Conservation (phyloP, 2,329 filamentous ascomycete species). For the Neurospora crassa region DNA sequence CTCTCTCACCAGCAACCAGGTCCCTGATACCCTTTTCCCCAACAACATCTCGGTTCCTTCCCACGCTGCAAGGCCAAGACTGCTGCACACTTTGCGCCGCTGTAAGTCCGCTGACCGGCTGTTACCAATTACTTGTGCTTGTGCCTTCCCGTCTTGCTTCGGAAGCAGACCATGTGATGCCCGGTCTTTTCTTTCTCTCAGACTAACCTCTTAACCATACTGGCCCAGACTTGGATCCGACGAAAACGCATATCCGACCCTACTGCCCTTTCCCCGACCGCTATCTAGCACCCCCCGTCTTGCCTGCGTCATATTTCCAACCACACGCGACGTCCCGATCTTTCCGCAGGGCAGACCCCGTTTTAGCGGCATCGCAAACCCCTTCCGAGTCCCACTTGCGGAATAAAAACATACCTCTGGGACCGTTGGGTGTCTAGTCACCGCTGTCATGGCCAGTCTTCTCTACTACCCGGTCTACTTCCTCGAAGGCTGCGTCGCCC, state of each 20-base stretch:
- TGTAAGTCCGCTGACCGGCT: not conserved
- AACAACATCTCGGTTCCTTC: not conserved
- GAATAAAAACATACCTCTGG: not conserved
- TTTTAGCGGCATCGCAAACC: not conserved
- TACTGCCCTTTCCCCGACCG: not conserved
- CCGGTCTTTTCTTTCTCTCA: not conserved
- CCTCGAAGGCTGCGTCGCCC: slow-evolving; percentile 39
- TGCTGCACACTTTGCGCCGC: not conserved
- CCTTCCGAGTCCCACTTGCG: not conserved
- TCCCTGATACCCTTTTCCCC: not conserved
- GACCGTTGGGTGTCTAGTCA: not conserved
- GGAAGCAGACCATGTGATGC: not conserved
- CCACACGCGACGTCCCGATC: not conserved
- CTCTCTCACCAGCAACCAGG: not conserved
- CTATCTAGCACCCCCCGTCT: not conserved
- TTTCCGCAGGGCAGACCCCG: not conserved
- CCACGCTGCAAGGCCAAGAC: not conserved
- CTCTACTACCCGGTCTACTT: slow-evolving; percentile 34
- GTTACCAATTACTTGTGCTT: not conserved
- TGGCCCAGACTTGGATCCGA: not conserved
- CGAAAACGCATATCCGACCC: not conserved
- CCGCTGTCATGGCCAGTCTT: slow-evolving; percentile 26
- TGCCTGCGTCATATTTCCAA: not conserved
- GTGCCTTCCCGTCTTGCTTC: not conserved
- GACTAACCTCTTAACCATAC: not conserved